Evolutionary conservation across 2,329 filamentous ascomycete genomes (phyloP), one percentile per base, ranked within the genome.

Genomic region (Penicillium sp.): DNA sequence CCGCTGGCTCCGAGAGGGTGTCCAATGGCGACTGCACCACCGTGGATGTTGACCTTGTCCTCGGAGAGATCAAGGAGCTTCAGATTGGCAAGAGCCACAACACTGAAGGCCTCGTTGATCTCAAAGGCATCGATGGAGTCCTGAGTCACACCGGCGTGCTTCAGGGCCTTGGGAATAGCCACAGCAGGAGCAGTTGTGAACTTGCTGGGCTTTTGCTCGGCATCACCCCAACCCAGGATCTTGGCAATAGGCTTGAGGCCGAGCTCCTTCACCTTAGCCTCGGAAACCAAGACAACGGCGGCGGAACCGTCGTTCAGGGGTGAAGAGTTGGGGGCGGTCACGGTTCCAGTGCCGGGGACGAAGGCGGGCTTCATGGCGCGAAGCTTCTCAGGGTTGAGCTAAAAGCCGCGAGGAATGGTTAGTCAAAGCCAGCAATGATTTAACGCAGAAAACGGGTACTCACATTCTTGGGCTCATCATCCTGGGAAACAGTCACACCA

Each of bases 61-160:
- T 89, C 83, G 62, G 82, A 81, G 55, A 99, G 79, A 60, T 82
- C 83, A 39, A 99, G 86, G 53, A 97, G 76, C 85, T 99, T 96
- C 79, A 96, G 86, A 82, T 99, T 99, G 65, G 94, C 92, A 50
- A 99, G 84, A 38, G 94, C 91, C 61, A 99, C 94, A 48, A 96
- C 94, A 61, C 90, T 94, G 82, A 99, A 99, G 40, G 94, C 94
- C 82, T 99, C 94, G 82, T 99, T 99, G 82, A 99, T 97, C 82
- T 99, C 94, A 76, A 94, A 99, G 67, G 86, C 94, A 70, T 97
- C 93, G 56, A 99, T 83, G 57, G 90, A 82, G 61, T 88, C 85
- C 66, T 87, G 83, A 55, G 85, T 84, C 60, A 99, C 79, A 61
- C 90, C 89, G 59, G 94, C 94, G 78, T 99, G 93, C 83, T 93